Conservation (phyloP, 2,329 filamentous ascomycete genomes). For the Phialemoniopsis sp. region DNA sequence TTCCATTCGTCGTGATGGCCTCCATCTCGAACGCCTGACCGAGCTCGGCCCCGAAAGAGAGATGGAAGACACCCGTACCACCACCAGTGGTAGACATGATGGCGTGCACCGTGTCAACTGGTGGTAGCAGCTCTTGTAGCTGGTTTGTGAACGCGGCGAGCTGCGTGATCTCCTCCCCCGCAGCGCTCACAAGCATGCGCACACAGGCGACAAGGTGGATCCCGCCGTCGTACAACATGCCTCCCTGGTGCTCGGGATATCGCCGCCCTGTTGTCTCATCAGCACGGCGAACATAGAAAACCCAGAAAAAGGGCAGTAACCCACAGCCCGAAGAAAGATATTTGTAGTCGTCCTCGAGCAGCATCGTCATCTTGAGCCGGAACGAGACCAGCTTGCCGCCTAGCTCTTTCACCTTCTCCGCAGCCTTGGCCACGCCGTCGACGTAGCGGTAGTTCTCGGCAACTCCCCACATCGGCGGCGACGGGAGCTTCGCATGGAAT, state of each 20-base stretch:
- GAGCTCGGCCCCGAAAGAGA: constrained; percentile 26
- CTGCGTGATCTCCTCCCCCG: constrained; percentile 36
- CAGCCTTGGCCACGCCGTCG: constrained; percentile 34
- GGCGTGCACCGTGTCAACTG: constrained; percentile 64
- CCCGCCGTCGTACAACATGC: constrained; percentile 72
- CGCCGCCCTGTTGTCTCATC: constrained; percentile 49
- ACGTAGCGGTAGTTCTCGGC: constrained; percentile 73
- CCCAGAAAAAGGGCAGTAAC: too few relatives aligned
- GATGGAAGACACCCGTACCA: constrained; percentile 15
- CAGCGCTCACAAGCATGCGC: constrained; percentile 51
- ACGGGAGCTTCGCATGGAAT: constrained; percentile 21
- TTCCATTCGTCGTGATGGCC: constrained; percentile 20
- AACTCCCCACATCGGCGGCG: constrained; percentile 47
- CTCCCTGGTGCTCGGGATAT: constrained; percentile 66
- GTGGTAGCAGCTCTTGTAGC: constrained; percentile 52
- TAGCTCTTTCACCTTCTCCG: constrained; percentile 13
- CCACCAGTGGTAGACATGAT: constrained; percentile 25
- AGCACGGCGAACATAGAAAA: too few relatives aligned
- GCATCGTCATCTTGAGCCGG: constrained; percentile 34
- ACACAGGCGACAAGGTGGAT: constrained; percentile 67
- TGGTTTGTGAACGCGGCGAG: constrained; percentile 54
- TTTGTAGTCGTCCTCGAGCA: constrained; percentile 37
- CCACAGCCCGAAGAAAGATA: constrained; percentile 35
- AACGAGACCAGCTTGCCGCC: constrained; percentile 25
- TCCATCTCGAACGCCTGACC: constrained; percentile 16